These are phyloP conservation scores for Pelagophyceae sp. DNA, from an alignment of 352 stramenopile species.

Conservation along the genomic window DNA sequence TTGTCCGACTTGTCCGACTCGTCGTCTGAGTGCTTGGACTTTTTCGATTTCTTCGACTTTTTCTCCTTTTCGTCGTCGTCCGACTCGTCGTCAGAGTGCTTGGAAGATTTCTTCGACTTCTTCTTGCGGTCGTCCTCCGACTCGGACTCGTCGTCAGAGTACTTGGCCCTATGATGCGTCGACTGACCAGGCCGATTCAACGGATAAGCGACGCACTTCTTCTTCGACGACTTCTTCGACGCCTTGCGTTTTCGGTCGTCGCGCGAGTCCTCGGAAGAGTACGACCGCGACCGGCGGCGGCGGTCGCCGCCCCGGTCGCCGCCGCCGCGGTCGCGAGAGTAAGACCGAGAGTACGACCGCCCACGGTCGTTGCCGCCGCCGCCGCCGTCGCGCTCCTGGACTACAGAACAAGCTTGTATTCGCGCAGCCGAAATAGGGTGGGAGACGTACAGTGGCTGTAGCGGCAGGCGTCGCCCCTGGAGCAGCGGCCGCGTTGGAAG, in stretches of 20 bases:
- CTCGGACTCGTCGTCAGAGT: neutral
- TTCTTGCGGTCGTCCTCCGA: neutral
- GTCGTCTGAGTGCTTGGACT: neutral
- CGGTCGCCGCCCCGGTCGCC: no score
- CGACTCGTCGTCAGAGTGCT: neutral
- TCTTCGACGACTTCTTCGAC: neutral
- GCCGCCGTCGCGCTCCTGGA: neutral
- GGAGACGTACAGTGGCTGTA: neutral
- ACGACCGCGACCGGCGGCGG: neutral
- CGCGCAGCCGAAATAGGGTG: no score
- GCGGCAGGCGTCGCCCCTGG: neutral
- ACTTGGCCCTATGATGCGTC: no score
- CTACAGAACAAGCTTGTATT: no score
- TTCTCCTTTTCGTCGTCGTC: neutral
- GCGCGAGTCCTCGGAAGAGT: neutral
- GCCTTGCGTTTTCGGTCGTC: no score
- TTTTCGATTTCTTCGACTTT: neutral
- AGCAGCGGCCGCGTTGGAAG: neutral
- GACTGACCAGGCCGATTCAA: no score
- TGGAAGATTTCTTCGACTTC: neutral
- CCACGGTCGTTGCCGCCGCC: neutral
- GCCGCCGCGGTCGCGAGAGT: neutral
- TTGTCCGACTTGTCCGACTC: neutral
- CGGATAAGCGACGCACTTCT: no score
- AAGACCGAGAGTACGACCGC: constrained; percentile 1